phyloP scores from a whole-genome alignment of 2,329 filamentous ascomycete genomes.

The Ceratocystis albifundus region DNA sequence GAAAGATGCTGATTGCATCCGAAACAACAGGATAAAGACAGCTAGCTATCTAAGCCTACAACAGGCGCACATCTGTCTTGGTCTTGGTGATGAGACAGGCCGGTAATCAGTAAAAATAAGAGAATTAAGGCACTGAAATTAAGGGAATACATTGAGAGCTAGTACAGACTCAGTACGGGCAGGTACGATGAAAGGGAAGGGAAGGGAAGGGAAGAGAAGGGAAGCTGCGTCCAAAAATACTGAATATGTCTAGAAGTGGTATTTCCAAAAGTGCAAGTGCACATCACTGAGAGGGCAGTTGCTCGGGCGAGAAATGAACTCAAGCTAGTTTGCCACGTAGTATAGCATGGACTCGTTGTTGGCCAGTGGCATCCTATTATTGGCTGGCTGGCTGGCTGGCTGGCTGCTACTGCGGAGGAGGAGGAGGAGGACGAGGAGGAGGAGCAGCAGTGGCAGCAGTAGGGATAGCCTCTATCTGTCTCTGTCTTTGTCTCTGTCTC shows the following conservation, averaged over 20 bases:
- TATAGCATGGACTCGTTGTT: neutral
- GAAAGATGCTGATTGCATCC: neutral
- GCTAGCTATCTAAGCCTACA: neutral
- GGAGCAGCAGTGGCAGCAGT: too few species aligned
- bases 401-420: neutral
- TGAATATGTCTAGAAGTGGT: neutral
- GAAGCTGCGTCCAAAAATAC: neutral
- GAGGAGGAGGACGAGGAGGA: too few species aligned
- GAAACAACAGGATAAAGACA: neutral
- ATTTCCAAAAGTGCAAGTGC: too few species aligned
- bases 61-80: neutral
- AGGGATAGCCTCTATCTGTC: too few species aligned
- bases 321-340: neutral
- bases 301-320: neutral
- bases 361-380: constrained; percentile 11
- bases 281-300: too few species aligned
- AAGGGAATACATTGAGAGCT: neutral
- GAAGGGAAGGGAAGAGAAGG: too few species aligned
- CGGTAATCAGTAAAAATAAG: neutral
- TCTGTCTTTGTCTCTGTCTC: too few species aligned
- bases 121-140: neutral
- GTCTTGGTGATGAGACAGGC: neutral
- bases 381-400: neutral
- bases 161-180: neutral
- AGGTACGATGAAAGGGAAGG: neutral